phyloP scores from a whole-genome alignment of 805 yeast genomes.

The Wickerhamiella australiensis region DNA sequence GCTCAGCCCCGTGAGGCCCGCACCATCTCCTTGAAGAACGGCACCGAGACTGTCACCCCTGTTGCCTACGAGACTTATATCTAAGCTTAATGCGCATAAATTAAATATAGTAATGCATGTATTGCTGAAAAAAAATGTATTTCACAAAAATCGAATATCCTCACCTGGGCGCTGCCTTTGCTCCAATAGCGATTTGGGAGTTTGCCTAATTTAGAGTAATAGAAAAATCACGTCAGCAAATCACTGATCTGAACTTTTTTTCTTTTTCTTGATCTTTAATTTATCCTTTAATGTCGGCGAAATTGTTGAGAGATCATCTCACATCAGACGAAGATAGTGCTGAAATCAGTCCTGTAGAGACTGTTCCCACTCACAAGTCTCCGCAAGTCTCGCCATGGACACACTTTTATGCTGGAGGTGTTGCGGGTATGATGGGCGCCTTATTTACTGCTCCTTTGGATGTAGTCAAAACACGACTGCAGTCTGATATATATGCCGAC shows the following conservation, averaged over 20 bases:
- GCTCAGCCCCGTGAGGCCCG: conserved; percentile 92
- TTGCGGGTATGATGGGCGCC: conserved; percentile 98
- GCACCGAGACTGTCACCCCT: conserved; percentile 98
- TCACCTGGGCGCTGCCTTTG: no score
- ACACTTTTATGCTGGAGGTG: conserved; percentile 36
- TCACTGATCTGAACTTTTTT: background rate
- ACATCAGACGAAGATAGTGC: conserved; percentile 8
- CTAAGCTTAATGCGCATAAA: conserved; percentile 35
- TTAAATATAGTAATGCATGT: conserved; percentile 7
- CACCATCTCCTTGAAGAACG: conserved; percentile 67
- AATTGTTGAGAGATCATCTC: background rate
- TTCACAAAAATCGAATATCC: no score
- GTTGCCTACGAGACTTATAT: conserved; percentile 99
- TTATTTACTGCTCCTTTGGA: conserved; percentile 88
- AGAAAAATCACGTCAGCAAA: background rate
- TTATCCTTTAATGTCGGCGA: background rate
- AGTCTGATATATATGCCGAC: conserved; percentile 59
- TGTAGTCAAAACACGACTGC: conserved; percentile 89
- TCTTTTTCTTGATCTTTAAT: no score
- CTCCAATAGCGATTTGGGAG: no score
- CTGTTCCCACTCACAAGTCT: background rate
- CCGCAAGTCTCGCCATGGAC: conserved; percentile 36
- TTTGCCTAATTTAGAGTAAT: no score
- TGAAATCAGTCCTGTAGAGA: background rate
- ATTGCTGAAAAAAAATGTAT: background rate